Percentiles rank a stretch among this genome's conserved stretches.
phyloP scores from a whole-genome alignment of 1,284 basidiomycete genomes.

The Sporisorium reilianum region DNA sequence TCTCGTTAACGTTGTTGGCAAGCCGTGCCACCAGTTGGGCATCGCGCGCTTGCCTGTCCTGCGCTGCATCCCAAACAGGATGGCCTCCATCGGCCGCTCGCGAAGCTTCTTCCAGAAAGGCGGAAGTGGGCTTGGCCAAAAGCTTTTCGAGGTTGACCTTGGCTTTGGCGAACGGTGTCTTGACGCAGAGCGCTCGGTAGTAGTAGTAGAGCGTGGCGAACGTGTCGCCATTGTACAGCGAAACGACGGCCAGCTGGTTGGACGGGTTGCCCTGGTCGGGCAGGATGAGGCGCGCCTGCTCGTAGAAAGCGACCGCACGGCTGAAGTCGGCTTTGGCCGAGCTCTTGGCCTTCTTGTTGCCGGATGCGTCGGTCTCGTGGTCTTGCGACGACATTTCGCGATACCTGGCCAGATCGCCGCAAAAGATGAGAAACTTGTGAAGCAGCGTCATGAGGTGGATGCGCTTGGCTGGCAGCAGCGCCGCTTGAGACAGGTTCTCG shows the following conservation, averaged over 20 bases:
- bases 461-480: slow-evolving; percentile 51
- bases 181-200: slow-evolving; percentile 89
- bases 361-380: slow-evolving; percentile 18
- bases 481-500: slow-evolving; percentile 44
- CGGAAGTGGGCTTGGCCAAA: slow-evolving; percentile 49
- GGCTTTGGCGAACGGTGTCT: slow-evolving; percentile 86
- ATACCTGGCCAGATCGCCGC: slow-evolving; percentile 94
- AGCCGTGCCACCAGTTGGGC: slow-evolving; percentile 27
- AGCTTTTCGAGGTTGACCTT: slow-evolving; percentile 81
- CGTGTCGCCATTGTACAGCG: slow-evolving; percentile 84
- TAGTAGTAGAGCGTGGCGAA: slow-evolving; percentile 86
- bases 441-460: slow-evolving; percentile 73
- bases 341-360: slow-evolving; percentile 18
- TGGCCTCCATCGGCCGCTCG: slow-evolving; percentile 18
- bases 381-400: slow-evolving; percentile 79
- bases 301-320: slow-evolving; percentile 59
- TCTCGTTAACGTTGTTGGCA: slow-evolving; percentile 22
- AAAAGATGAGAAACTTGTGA: slow-evolving; percentile 87
- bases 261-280: slow-evolving; percentile 77
- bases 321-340: slow-evolving; percentile 51
- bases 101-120: slow-evolving; percentile 32
- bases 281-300: slow-evolving; percentile 60
- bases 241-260: slow-evolving; percentile 93
- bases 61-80: slow-evolving; percentile 30
- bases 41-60: slow-evolving; percentile 29